A percentile compares a stretch with the other conserved stretches of the same genome.
Conservation (phyloP, 257 asterid genomes). For the Verbena officinalis region DNA sequence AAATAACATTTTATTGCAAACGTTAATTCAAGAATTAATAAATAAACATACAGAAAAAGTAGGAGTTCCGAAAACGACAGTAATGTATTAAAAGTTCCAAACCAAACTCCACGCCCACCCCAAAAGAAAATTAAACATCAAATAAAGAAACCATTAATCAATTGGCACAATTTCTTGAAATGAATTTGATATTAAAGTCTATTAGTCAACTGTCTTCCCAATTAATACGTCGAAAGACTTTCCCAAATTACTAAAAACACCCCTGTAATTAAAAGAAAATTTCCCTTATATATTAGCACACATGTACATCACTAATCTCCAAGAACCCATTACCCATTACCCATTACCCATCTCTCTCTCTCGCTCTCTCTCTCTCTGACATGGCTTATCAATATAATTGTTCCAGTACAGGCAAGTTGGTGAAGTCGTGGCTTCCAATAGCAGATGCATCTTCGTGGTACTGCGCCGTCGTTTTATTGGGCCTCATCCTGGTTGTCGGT, state of each 20-base stretch:
- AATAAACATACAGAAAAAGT: too few species aligned
- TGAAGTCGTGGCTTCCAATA: constrained; percentile 16
- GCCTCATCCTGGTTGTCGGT: constrained; percentile 32
- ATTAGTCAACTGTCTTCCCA: constrained; percentile 4
- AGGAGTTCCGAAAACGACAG: too few species aligned
- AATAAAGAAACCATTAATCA: background rate
- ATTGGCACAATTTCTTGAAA: background rate
- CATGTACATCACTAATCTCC: background rate
- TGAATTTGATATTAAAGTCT: too few species aligned
- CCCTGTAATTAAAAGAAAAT: too few species aligned
- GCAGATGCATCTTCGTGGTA: constrained; percentile 42
- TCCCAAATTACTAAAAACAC: background rate
- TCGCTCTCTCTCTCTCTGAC: background rate
- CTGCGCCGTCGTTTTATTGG: constrained; percentile 37
- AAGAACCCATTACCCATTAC: too few species aligned
- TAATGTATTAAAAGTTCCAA: too few species aligned
- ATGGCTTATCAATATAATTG: constrained; percentile 17
- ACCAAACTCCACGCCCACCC: too few species aligned
- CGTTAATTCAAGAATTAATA: too few species aligned
- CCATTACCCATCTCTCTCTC: background rate
- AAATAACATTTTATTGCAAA: too few species aligned
- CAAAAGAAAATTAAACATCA: too few species aligned
- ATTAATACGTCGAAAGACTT: constrained; percentile 4
- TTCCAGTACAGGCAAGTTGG: background rate
- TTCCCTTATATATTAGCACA: background rate